phyloP scores from a whole-genome alignment of 768 basidiomycete genomes.

The Peribolospora kevripleyi region DNA sequence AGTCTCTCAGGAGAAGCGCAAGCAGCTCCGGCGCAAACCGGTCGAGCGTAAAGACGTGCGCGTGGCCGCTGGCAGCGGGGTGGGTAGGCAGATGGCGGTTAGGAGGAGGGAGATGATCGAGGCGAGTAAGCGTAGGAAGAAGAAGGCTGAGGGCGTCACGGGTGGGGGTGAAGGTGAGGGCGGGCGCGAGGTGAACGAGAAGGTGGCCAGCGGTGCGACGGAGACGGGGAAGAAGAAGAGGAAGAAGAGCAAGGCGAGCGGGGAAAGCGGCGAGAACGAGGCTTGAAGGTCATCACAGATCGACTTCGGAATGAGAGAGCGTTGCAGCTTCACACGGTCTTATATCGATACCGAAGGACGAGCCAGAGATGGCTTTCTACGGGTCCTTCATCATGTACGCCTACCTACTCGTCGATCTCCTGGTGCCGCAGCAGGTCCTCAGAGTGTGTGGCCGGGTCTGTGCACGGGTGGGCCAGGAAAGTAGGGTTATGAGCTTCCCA shows the following conservation, averaged over 20 bases:
- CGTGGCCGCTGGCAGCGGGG: conserved; percentile 29
- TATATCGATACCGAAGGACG: too few relatives aligned
- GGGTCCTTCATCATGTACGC: too few relatives aligned
- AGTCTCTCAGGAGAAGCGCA: conserved; percentile 68
- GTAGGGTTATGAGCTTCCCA: too few relatives aligned
- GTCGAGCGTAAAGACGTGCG: conserved; percentile 42
- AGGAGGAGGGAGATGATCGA: conserved; percentile 46
- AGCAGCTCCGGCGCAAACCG: conserved; percentile 51
- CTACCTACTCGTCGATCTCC: too few relatives aligned
- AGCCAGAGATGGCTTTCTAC: too few relatives aligned
- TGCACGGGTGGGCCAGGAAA: too few relatives aligned
- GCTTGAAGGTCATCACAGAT: too few relatives aligned
- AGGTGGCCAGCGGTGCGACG: neutral
- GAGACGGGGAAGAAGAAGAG: conserved; percentile 3
- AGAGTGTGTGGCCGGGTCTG: too few relatives aligned
- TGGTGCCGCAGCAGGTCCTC: too few relatives aligned
- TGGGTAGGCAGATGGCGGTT: neutral
- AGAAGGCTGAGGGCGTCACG: conserved; percentile 17
- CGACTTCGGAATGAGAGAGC: too few relatives aligned
- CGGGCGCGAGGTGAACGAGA: neutral
- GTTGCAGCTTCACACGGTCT: too few relatives aligned
- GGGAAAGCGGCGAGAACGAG: too few relatives aligned
- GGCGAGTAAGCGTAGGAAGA: conserved; percentile 43
- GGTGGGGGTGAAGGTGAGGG: conserved; percentile 4
- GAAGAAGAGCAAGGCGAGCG: neutral